Conservation (phyloP, 1,284 basidiomycete species). For the Mycena sp. region DNA sequence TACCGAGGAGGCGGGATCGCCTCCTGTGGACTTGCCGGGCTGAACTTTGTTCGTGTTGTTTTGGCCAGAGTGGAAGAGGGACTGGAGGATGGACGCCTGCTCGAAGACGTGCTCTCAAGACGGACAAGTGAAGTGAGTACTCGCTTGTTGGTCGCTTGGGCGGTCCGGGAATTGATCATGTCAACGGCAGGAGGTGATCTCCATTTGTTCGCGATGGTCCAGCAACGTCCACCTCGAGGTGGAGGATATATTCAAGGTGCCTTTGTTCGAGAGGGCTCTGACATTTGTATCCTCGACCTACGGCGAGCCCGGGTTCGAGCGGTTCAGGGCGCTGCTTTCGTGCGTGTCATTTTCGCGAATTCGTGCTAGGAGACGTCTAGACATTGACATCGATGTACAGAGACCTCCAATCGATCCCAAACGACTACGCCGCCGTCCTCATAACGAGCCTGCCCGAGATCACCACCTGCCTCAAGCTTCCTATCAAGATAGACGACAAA, state of each 20-base stretch:
- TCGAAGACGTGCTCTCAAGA: no score
- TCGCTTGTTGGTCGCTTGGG: not conserved
- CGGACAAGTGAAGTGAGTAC: conserved; percentile 53
- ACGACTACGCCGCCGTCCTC: no score
- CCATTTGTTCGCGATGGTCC: no score
- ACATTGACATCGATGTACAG: conserved; percentile 37
- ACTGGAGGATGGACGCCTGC: no score
- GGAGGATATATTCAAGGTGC: no score
- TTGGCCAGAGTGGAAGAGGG: no score
- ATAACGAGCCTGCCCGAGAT: no score
- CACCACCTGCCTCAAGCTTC: no score
- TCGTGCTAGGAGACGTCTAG: not conserved
- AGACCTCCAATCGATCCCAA: conserved; percentile 39
- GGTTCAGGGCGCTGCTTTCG: conserved; percentile 58
- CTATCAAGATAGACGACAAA: no score
- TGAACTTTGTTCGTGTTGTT: no score
- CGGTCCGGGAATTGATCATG: not conserved
- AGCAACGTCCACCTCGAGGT: no score
- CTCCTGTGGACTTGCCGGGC: conserved; percentile 68
- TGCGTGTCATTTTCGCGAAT: conserved; percentile 40
- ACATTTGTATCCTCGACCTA: conserved; percentile 48
- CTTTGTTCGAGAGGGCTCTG: conserved; percentile 54
- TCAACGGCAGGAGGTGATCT: conserved; percentile 55
- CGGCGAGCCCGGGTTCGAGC: conserved; percentile 45
- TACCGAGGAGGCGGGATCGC: conserved; percentile 54